phyloP scores from a whole-genome alignment of 352 stramenopile genomes.

The Globisporangium irregulare region DNA sequence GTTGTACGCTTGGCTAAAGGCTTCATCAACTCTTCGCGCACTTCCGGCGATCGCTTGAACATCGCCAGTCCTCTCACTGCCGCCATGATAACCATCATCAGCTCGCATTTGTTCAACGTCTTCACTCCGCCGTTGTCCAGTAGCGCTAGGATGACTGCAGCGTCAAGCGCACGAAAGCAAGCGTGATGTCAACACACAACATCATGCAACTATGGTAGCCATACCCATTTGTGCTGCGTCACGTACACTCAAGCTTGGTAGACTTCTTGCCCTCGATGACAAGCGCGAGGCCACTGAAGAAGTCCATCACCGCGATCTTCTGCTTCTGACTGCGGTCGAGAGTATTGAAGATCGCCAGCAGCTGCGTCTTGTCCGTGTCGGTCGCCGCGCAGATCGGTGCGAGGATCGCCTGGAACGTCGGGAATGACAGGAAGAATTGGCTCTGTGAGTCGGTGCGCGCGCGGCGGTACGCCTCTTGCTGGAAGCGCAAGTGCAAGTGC shows the following conservation, averaged over 20 bases:
- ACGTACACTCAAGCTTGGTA: constrained; percentile 61
- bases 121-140: constrained; percentile 61
- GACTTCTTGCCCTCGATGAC: constrained; percentile 63
- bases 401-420: constrained; percentile 46
- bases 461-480: constrained; percentile 49
- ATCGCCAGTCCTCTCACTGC: constrained; percentile 46
- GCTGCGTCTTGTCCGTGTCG: constrained; percentile 33
- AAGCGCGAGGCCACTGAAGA: constrained; percentile 59
- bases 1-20: constrained; percentile 46
- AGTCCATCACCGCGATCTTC: constrained; percentile 45
- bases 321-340: constrained; percentile 29
- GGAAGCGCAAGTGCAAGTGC: constrained; percentile 53
- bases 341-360: constrained; percentile 42
- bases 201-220: neutral
- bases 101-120: constrained; percentile 56
- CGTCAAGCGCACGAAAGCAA: neutral
- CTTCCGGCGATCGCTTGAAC: constrained; percentile 40
- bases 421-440: constrained; percentile 56
- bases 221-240: neutral
- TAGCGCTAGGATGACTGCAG: constrained; percentile 49
- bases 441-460: constrained; percentile 22
- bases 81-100: constrained; percentile 53
- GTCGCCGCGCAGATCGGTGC: constrained; percentile 24
- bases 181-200: neutral
- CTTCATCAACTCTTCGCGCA: constrained; percentile 31